Evolutionary conservation across 2,329 filamentous ascomycete genomes (phyloP).

Genomic region (Ceratocystis destructans): DNA sequence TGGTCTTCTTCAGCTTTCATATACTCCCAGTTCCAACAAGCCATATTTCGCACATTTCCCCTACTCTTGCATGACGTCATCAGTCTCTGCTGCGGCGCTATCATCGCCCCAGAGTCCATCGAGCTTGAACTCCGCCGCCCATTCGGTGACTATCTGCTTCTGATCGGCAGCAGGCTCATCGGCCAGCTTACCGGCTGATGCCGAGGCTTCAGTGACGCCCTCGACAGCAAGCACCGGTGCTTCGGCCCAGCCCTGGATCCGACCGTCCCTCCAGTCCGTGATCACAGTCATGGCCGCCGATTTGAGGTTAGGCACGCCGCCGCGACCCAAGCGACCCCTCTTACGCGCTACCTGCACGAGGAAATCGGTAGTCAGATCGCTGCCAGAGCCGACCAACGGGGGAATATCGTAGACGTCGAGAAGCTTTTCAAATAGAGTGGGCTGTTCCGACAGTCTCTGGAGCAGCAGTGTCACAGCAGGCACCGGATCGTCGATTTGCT

Average conservation of each 20-base stretch:
- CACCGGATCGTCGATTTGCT: conserved; percentile 84
- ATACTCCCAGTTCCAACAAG: not conserved
- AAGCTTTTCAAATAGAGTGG: conserved; percentile 64
- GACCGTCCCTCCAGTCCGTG: conserved; percentile 90
- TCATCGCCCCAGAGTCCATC: conserved; percentile 70
- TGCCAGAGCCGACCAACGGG: conserved; percentile 54
- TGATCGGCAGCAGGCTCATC: conserved; percentile 46
- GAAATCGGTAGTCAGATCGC: conserved; percentile 78
- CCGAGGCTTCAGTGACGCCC: conserved; percentile 21
- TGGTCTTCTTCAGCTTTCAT: conserved; percentile 8
- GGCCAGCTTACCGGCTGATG: conserved; percentile 27
- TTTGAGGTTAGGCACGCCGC: conserved; percentile 77
- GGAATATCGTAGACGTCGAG: conserved; percentile 74
- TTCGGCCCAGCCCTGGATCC: conserved; percentile 85
- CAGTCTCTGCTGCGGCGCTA: conserved; percentile 23
- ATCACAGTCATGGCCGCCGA: conserved; percentile 86
- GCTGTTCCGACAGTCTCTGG: conserved; percentile 58
- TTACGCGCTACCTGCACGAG: conserved; percentile 89
- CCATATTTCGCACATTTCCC: not conserved
- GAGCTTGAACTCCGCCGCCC: conserved; percentile 89
- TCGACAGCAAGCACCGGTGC: conserved; percentile 53
- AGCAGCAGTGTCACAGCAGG: conserved; percentile 78
- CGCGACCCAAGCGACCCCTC: conserved; percentile 73
- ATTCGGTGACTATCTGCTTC: conserved; percentile 80
- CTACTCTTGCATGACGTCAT: conserved; percentile 41